phyloP scores from a whole-genome alignment of 352 stramenopile genomes.

The Phytophthora sojae region DNA sequence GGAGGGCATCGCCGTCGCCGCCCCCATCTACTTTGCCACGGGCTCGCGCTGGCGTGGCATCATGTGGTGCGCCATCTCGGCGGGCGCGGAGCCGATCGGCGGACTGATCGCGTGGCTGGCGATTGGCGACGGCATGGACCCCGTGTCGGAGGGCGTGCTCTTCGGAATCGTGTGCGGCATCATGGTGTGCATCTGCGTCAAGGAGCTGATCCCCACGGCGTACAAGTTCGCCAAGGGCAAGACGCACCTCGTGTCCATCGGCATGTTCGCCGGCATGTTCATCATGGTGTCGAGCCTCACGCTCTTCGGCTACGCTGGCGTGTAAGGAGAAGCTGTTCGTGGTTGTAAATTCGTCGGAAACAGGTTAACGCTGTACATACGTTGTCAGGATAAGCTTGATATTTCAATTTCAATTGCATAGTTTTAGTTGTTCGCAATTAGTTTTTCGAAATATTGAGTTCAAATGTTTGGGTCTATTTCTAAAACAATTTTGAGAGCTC shows the following conservation, averaged over 20 bases:
- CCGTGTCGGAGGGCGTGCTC: slow-evolving; percentile 76
- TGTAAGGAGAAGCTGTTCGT: slow-evolving; percentile 33
- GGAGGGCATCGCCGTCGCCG: slow-evolving; percentile 94
- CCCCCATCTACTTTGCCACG: slow-evolving; percentile 97
- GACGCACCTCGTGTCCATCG: slow-evolving; percentile 74
- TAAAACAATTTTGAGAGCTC: no score
- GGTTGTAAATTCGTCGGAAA: no score
- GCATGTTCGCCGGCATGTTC: slow-evolving; percentile 80
- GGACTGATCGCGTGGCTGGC: slow-evolving; percentile 88
- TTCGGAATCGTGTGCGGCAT: slow-evolving; percentile 94
- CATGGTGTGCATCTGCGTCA: slow-evolving; percentile 93
- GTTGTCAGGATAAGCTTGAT: no score
- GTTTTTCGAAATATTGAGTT: no score
- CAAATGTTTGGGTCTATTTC: no score
- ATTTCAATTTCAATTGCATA: no score
- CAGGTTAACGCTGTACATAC: no score
- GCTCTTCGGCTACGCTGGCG: slow-evolving; percentile 75
- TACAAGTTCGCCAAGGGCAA: slow-evolving; percentile 87
- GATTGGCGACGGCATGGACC: slow-evolving; percentile 72
- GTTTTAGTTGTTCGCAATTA: no score
- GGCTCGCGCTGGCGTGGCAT: slow-evolving; percentile 93
- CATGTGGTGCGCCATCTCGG: slow-evolving; percentile 90
- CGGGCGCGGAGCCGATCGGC: slow-evolving; percentile 88
- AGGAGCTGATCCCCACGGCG: slow-evolving; percentile 92
- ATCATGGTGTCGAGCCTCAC: slow-evolving; percentile 91